Evolutionary conservation across 2,329 filamentous ascomycete species (phyloP), one percentile per base, ranked within the genome.

Genomic region (Pseudogymnoascus sp.): DNA sequence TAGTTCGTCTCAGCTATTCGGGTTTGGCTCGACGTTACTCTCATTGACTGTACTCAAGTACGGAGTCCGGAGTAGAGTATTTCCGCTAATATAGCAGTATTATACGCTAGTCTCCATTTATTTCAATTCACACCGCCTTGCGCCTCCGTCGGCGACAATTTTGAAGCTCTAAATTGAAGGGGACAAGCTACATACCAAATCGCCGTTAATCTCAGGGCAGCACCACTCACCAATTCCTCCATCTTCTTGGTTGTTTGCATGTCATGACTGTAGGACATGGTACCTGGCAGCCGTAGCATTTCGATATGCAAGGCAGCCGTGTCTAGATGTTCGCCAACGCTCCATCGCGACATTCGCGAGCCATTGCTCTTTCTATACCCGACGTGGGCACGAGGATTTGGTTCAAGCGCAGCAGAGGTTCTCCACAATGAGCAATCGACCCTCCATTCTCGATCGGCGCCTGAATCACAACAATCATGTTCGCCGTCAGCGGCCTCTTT

Each of bases 241-340:
- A 39, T 61, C 36, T 19, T 39, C 14, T 41, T 25, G 14, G 14
- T 61, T 43, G 8, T 41, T 10, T 41, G 36, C 60, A 43, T 61
- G 60, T 41, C 60, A 61, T 61, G 60, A 61, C 34, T 39, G 60
- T 43, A 61, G 60, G 60, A 61, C 11, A 61, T 61, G 60, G 60
- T 61, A 39, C 39, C 60, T 61, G 60, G 60, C 39, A 61, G 60
- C 60, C 60, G 60, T 31, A 19, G 60, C 60, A 61, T 61, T 61
- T 41, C 39, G 39, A 61, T 39, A 61, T 61, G 60, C 60, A 61
- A 61, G 36, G 34, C 60, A 31, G 60, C 36, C 39, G 34, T 61
- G 39, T 61, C 60, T 25, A 61, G 36, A 61, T 41, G 36, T 61
- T 43, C 39, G 25, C 60, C 36, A 61, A 41, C 31, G 19, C 34